Percentiles rank a stretch among this genome's conserved stretches.
phyloP scores from a whole-genome alignment of 2,329 filamentous ascomycete species.

The Parascedosporium putredinis region DNA sequence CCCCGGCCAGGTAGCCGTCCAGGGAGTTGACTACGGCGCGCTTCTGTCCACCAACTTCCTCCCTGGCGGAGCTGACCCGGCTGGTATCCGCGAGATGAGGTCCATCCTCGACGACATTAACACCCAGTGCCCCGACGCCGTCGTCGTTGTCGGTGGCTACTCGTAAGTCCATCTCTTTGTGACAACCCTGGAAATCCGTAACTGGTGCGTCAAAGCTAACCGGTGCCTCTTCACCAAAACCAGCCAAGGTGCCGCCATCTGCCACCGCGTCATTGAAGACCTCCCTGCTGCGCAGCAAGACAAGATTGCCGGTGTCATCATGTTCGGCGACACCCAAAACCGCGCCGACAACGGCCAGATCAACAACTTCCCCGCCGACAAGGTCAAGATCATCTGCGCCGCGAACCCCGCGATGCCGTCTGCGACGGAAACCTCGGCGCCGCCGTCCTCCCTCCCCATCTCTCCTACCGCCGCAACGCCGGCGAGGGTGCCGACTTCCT shows the following conservation, averaged over 20 bases:
- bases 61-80: slow-evolving; percentile 19
- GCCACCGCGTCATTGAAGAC: slow-evolving; percentile 17
- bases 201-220: slow-evolving; percentile 12
- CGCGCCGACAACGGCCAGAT: slow-evolving; percentile 23
- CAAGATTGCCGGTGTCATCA: slow-evolving; percentile 16
- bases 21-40: slow-evolving; percentile 24
- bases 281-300: slow-evolving; percentile 15
- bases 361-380: slow-evolving; percentile 21
- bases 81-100: slow-evolving; percentile 21
- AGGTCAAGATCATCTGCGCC: slow-evolving; percentile 28
- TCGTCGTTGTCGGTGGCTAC: slow-evolving; percentile 28
- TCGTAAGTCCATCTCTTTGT: background rate
- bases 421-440: slow-evolving; percentile 21
- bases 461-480: slow-evolving; percentile 24
- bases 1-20: slow-evolving; percentile 11
- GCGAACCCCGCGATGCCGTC: slow-evolving; percentile 24
- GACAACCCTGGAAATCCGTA: background rate
- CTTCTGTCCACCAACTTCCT: slow-evolving; percentile 21
- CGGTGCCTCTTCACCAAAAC: slow-evolving; percentile 10
- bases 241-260: slow-evolving; percentile 22
- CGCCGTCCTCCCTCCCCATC: slow-evolving; percentile 22
- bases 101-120: slow-evolving; percentile 24
- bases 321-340: slow-evolving; percentile 17
- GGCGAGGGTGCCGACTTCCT: slow-evolving; percentile 21
- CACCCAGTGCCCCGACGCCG: slow-evolving; percentile 24